Base-by-base conservation (phyloP, 805 yeast genomes). In the Ogataea paraovalis region DNA sequence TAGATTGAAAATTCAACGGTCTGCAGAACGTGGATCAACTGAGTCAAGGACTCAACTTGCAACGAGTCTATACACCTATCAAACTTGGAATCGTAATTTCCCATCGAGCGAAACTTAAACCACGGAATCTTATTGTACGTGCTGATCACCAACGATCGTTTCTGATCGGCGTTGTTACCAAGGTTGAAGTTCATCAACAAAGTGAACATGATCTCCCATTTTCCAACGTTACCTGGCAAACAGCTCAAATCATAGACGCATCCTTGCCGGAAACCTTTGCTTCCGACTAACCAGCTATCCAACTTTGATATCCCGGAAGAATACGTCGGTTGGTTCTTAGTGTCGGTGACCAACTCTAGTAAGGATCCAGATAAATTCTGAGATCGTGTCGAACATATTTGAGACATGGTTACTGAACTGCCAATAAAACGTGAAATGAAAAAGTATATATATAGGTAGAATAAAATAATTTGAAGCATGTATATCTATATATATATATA, bases 201-300 rank as follows among this genome's bases (percentile, higher is more conserved):
- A 18, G 50, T 50, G 37, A 60, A 61, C 7, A 62, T 3, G 0
- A 62, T 28, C 30, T 63, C 64, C 61, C 64, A 62, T 27, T 59
- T 54, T 2, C 63, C 67, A 8, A 57, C 50, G 18, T 54, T 53
- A 0, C 67, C 68, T 13, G 65, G 60, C 5, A 57, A 46, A 22
- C 58, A 52, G n/a, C 59, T 34, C 7, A 65, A 32, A 44, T 65
- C 67, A 43, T 65, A 64, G 7, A 65, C 39, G 7, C 58, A 54
- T 2, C 57, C 53, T 21, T 44, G 48, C 28, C 46, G 44, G 38
- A 62, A 56, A 3, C 67, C 67, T 7, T 50, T 43, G 8, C 46
- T 43, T 1, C 64, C 64, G 5, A 39, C 30, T 3, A 60, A 42
- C 10, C 50, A 39, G 2, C 22, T 6, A 32, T 62, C 64, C 4